Percentiles rank a stretch among this genome's conserved stretches.
Evolutionary conservation across 345 rosid species (phyloP).

Genomic region (Adansonia digitata): DNA sequence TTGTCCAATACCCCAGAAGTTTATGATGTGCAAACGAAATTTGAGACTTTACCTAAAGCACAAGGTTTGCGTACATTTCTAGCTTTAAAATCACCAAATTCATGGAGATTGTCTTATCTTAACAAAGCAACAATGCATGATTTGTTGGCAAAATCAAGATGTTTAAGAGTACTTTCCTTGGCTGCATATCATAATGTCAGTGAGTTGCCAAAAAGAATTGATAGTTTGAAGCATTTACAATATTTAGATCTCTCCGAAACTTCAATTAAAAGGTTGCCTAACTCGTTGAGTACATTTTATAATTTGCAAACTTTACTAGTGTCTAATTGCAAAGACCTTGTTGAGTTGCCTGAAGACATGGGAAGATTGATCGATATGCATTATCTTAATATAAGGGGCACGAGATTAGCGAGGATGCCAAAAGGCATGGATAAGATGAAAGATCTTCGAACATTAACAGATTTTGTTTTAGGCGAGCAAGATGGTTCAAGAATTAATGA

Average conservation of each 20-base stretch:
- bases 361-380: slow-evolving; percentile 31
- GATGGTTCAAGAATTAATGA: slow-evolving; percentile 28
- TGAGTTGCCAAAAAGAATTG: slow-evolving; percentile 1
- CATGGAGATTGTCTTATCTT: too few species aligned
- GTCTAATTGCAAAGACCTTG: slow-evolving; percentile 16
- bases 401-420: slow-evolving; percentile 29
- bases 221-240: neutral
- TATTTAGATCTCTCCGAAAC: slow-evolving; percentile 12
- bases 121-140: neutral
- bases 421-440: slow-evolving; percentile 26
- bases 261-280: neutral
- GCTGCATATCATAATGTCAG: neutral
- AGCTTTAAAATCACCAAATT: neutral
- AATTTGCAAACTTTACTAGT: slow-evolving; percentile 33
- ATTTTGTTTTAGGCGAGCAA: slow-evolving; percentile 24
- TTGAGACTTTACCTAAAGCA: neutral
- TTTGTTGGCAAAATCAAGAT: neutral
- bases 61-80: slow-evolving; percentile 12
- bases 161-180: slow-evolving; percentile 6
- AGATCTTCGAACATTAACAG: slow-evolving; percentile 25
- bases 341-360: slow-evolving; percentile 27
- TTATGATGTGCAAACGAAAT: neutral
- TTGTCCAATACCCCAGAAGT: neutral
- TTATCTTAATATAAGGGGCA: slow-evolving; percentile 24
- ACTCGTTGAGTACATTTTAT: slow-evolving; percentile 17